A percentile compares a stretch with the other conserved stretches of the same genome.
phyloP scores from a whole-genome alignment of 2,329 filamentous ascomycete species.

The Colletotrichum tanaceti region DNA sequence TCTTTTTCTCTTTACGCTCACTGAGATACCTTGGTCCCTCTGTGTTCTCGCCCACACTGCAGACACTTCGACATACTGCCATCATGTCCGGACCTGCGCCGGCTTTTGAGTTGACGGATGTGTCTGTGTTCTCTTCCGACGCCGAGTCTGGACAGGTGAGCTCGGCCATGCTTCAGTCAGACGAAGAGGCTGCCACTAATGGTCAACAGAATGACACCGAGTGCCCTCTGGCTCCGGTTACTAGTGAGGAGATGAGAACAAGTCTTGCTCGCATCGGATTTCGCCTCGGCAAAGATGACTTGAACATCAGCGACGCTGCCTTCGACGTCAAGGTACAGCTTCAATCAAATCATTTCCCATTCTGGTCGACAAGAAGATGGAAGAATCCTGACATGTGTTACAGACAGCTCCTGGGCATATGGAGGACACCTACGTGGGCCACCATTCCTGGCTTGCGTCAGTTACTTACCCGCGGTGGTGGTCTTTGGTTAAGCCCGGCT shows the following conservation, averaged over 20 bases:
- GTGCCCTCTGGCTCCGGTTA: background rate
- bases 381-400: background rate
- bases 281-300: background rate
- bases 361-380: background rate
- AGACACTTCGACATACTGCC: background rate
- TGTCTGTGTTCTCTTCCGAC: background rate
- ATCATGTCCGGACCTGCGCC: background rate
- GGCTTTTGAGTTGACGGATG: background rate
- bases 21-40: background rate
- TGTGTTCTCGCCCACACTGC: too few relatives aligned
- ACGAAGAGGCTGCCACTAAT: background rate
- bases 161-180: background rate
- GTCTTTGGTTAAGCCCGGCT: too few relatives aligned
- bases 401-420: conserved; percentile 21
- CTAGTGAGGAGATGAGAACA: background rate
- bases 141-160: background rate
- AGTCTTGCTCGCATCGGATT: background rate
- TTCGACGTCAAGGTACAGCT: conserved; percentile 21
- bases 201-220: background rate
- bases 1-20: background rate
- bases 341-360: too few relatives aligned
- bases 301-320: background rate
- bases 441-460: conserved; percentile 27
- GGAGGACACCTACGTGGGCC: conserved; percentile 18
- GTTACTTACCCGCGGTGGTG: background rate